Conservation (phyloP, 164 flowering plant genomes). For the Pachysandra terminalis region DNA sequence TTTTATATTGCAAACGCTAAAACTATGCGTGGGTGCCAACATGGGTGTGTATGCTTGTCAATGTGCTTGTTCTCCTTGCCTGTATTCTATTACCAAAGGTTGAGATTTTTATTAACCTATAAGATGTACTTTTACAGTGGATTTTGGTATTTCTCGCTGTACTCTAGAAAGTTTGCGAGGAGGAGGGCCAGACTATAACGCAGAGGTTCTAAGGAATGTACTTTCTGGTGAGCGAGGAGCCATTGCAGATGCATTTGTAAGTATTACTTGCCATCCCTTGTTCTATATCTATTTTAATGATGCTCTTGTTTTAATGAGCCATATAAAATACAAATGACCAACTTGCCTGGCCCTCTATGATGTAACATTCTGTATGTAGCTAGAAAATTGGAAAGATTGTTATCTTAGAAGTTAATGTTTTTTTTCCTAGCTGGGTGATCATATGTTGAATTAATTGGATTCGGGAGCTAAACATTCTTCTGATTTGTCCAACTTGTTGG, state of each 20-base stretch:
- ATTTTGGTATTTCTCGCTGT: slow-evolving; percentile 91
- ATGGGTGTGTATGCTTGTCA: too few species aligned
- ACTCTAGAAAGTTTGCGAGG: slow-evolving; percentile 70
- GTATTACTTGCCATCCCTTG: slow-evolving; percentile 10
- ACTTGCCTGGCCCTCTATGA: too few species aligned
- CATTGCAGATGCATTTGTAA: slow-evolving; percentile 87
- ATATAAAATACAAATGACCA: too few species aligned
- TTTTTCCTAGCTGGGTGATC: too few species aligned
- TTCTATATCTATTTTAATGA: neutral
- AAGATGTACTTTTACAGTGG: slow-evolving; percentile 45
- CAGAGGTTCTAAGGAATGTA: slow-evolving; percentile 56
- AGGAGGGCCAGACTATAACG: slow-evolving; percentile 76
- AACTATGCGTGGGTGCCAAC: too few species aligned
- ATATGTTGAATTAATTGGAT: too few species aligned
- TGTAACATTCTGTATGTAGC: too few species aligned
- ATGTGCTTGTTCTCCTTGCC: too few species aligned
- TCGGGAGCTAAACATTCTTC: neutral
- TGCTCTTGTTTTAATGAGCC: neutral
- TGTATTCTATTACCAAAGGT: neutral
- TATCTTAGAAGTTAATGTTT: too few species aligned
- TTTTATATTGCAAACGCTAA: too few species aligned
- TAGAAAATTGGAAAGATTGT: too few species aligned
- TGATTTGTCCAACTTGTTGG: neutral
- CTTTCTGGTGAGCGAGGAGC: slow-evolving; percentile 81
- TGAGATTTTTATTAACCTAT: neutral